These are phyloP conservation scores for Camelina hispida DNA, from an alignment of 345 rosid species.

Conservation along the genomic window DNA sequence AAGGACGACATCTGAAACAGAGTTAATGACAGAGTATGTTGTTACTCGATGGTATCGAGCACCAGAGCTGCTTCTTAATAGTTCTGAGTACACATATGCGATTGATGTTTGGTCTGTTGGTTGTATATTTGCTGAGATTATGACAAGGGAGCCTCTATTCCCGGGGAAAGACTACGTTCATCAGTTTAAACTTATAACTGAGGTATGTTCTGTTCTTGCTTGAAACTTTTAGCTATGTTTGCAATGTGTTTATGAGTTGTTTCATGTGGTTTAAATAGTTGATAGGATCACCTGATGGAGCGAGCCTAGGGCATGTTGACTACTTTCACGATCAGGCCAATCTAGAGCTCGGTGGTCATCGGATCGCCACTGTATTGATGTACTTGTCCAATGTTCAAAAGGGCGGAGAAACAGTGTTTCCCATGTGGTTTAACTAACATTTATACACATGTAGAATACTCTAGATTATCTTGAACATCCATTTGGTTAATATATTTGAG, in stretches of 20 bases:
- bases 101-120: slow-evolving; percentile 78
- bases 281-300: slow-evolving; percentile 92
- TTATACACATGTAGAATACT: not conserved
- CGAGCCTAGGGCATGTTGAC: slow-evolving; percentile 85
- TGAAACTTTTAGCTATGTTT: not conserved
- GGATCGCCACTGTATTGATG: slow-evolving; percentile 93
- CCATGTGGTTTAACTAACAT: slow-evolving; percentile 46
- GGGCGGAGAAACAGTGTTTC: slow-evolving; percentile 99
- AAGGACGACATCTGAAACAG: slow-evolving; percentile 65
- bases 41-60: slow-evolving; percentile 70
- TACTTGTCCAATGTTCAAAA: slow-evolving; percentile 73
- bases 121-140: slow-evolving; percentile 64
- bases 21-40: slow-evolving; percentile 70
- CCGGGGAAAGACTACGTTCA: slow-evolving; percentile 68
- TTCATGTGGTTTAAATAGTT: slow-evolving; percentile 52
- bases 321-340: slow-evolving; percentile 77
- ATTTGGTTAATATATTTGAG: not conserved
- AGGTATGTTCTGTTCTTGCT: slow-evolving; percentile 44
- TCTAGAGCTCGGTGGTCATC: slow-evolving; percentile 77
- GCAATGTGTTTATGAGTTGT: not conserved
- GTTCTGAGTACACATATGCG: slow-evolving; percentile 63
- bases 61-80: slow-evolving; percentile 62
- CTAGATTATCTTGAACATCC: not conserved
- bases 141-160: slow-evolving; percentile 58
- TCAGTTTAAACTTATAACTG: slow-evolving; percentile 59